Evolutionary conservation across 768 basidiomycete species (phyloP).

Genomic region (Nidularia pulvinata): DNA sequence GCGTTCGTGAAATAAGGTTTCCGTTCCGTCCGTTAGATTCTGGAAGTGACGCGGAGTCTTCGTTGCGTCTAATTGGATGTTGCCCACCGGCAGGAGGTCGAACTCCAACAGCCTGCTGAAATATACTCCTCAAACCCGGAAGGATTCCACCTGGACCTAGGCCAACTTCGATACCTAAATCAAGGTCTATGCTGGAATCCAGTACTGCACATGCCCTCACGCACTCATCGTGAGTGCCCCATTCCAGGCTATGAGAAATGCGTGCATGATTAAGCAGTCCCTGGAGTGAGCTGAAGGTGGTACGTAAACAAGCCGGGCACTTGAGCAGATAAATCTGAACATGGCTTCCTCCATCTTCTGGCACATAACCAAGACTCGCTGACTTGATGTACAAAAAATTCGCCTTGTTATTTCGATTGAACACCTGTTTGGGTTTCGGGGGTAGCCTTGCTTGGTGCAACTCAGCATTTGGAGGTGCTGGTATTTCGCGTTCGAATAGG

Average conservation of each 20-base stretch:
- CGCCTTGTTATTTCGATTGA: conserved; percentile 11
- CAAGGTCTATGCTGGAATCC: conserved; percentile 35
- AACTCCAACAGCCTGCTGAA: conserved; percentile 44
- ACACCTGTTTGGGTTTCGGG: conserved; percentile 17
- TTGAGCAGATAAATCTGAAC: conserved; percentile 33
- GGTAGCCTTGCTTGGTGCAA: conserved; percentile 19
- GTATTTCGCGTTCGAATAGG: conserved; percentile 29
- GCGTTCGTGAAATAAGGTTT: conserved; percentile 31
- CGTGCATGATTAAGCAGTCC: conserved; percentile 56
- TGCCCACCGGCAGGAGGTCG: background rate
- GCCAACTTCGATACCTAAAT: conserved; percentile 41
- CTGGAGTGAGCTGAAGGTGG: conserved; percentile 47
- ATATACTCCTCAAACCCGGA: conserved; percentile 47
- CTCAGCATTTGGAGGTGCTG: conserved; percentile 13
- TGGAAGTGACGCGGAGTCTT: background rate
- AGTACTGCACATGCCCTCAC: conserved; percentile 46
- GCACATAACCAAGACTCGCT: conserved; percentile 13
- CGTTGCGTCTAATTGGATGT: background rate
- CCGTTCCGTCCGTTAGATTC: background rate
- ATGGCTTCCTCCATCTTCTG: conserved; percentile 12
- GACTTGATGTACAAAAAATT: conserved; percentile 41
- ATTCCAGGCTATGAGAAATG: conserved; percentile 44
- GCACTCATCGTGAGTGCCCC: conserved; percentile 58
- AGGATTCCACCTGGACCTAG: conserved; percentile 36
- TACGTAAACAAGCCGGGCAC: conserved; percentile 44